Conservation (phyloP, 225 moss, liverwort and hornwort species). For the Neckera pumila region DNA sequence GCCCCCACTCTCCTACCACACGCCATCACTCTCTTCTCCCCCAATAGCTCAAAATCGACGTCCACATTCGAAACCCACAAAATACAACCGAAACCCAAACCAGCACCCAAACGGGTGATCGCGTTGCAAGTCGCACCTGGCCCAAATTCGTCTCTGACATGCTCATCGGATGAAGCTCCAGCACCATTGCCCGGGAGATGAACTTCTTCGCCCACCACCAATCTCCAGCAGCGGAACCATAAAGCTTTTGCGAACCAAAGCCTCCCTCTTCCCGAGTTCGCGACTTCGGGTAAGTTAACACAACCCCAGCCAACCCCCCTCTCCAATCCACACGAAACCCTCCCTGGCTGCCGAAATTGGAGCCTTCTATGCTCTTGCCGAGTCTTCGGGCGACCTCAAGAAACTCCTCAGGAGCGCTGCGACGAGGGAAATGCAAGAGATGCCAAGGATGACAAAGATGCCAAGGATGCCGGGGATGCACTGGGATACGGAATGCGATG, state of each 20-base stretch:
- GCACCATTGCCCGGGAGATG: background rate
- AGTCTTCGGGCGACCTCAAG: background rate
- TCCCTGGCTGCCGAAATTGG: background rate
- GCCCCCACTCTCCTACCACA: background rate
- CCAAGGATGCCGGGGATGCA: background rate
- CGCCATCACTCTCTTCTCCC: background rate
- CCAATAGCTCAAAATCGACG: background rate
- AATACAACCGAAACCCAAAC: background rate
- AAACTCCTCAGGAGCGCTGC: background rate
- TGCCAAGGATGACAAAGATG: background rate
- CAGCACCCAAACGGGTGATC: background rate
- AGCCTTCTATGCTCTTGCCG: background rate
- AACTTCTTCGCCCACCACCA: background rate
- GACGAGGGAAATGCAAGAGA: background rate
- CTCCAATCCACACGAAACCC: background rate
- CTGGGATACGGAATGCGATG: background rate
- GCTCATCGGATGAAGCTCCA: constrained; percentile 21
- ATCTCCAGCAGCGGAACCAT: background rate
- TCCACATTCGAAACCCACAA: background rate
- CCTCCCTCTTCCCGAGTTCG: background rate
- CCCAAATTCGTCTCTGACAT: constrained; percentile 33
- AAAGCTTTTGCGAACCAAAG: no score
- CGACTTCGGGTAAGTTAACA: background rate
- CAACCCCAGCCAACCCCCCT: background rate
- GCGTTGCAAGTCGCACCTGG: constrained; percentile 8